Percentiles rank a stretch among this genome's conserved stretches.
phyloP scores from a whole-genome alignment of 140 eudicot species.

The Cichorium intybus region DNA sequence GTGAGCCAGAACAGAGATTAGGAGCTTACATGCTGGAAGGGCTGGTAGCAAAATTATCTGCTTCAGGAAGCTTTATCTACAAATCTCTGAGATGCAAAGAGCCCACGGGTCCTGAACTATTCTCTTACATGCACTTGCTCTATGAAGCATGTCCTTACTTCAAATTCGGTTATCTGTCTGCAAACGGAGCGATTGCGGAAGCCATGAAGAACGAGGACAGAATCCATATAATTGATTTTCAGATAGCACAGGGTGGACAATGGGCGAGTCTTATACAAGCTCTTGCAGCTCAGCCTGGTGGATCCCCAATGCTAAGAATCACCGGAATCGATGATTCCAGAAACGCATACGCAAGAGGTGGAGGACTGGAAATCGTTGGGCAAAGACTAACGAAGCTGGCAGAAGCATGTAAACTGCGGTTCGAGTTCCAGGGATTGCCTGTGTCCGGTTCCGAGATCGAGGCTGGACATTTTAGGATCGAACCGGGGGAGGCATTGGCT shows the following conservation, averaged over 20 bases:
- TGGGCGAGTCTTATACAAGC: slow-evolving; percentile 73
- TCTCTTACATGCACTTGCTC: slow-evolving; percentile 51
- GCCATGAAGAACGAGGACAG: slow-evolving; percentile 50
- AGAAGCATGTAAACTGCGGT: slow-evolving; percentile 49
- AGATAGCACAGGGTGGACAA: slow-evolving; percentile 60
- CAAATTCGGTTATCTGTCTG: slow-evolving; percentile 71
- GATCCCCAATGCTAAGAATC: slow-evolving; percentile 53
- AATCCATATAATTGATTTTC: slow-evolving; percentile 64
- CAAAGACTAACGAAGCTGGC: slow-evolving; percentile 47
- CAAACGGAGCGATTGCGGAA: slow-evolving; percentile 72
- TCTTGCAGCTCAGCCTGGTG: slow-evolving; percentile 63
- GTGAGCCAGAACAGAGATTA: slow-evolving; percentile 53
- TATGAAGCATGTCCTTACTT: slow-evolving; percentile 68
- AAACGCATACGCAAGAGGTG: slow-evolving; percentile 46
- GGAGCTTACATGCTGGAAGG: slow-evolving; percentile 80
- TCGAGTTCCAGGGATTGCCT: slow-evolving; percentile 43
- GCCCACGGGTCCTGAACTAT: slow-evolving; percentile 47
- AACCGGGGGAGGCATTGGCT: slow-evolving; percentile 60
- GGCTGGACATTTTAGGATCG: slow-evolving; percentile 28
- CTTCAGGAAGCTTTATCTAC: slow-evolving; percentile 52
- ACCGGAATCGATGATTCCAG: slow-evolving; percentile 52
- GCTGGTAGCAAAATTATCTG: slow-evolving; percentile 48
- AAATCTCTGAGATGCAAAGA: slow-evolving; percentile 57
- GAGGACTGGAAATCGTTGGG: slow-evolving; percentile 55
- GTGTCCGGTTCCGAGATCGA: slow-evolving; percentile 38